Percentiles rank a stretch among this genome's conserved stretches.
These are phyloP conservation scores for Moelleriella libera DNA, from an alignment of 2,329 filamentous ascomycete species.

Conservation along the genomic window DNA sequence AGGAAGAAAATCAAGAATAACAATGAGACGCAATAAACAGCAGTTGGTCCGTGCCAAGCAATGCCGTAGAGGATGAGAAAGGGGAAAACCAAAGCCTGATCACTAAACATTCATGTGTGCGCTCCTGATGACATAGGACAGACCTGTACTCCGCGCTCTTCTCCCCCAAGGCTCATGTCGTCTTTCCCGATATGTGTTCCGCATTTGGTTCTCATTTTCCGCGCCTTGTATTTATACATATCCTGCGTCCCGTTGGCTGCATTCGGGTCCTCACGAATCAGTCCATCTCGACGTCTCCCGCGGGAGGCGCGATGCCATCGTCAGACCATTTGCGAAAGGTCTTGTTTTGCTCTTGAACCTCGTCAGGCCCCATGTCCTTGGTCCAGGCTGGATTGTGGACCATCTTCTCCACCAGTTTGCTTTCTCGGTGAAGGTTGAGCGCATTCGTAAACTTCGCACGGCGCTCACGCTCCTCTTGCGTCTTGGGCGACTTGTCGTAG, in stretches of 20 bases:
- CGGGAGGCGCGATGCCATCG: conserved; percentile 26
- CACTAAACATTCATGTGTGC: too few relatives aligned
- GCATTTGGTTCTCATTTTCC: too few relatives aligned
- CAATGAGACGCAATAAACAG: too few relatives aligned
- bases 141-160: not conserved
- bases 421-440: conserved; percentile 47
- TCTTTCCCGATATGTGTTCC: too few relatives aligned
- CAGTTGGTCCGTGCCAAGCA: too few relatives aligned
- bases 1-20: not conserved
- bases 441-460: conserved; percentile 37
- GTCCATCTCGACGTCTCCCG: conserved; percentile 2
- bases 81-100: too few relatives aligned
- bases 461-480: conserved; percentile 47
- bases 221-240: too few relatives aligned
- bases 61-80: too few relatives aligned
- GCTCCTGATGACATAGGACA: too few relatives aligned
- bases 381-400: conserved; percentile 72
- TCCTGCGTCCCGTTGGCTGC: too few relatives aligned
- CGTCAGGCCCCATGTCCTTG: conserved; percentile 64
- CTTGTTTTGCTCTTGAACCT: conserved; percentile 61
- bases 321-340: conserved; percentile 41
- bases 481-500: conserved; percentile 55
- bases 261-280: not conserved
- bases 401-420: conserved; percentile 63
- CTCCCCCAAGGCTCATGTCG: too few relatives aligned